These are phyloP conservation scores for Ascochyta koolunga DNA, from an alignment of 2,329 filamentous ascomycete species.

Conservation along the genomic window DNA sequence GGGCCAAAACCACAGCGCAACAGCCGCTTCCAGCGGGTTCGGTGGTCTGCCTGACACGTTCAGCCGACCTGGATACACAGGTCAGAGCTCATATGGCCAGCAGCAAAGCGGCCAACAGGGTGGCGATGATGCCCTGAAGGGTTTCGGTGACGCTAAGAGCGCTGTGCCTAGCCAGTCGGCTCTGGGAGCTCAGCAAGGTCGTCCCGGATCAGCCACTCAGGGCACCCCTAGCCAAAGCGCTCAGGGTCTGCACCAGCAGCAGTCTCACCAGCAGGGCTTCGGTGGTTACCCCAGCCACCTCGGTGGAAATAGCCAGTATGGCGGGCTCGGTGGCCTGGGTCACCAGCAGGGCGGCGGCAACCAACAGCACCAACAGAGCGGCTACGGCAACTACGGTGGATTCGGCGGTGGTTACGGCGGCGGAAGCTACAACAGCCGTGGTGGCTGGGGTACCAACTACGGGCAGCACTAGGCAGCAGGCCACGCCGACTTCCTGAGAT, in stretches of 20 bases:
- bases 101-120: conserved; percentile 59
- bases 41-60: conserved; percentile 65
- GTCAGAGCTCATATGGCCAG: conserved; percentile 54
- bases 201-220: conserved; percentile 68
- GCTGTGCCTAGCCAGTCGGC: conserved; percentile 65
- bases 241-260: conserved; percentile 61
- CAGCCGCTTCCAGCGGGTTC: conserved; percentile 57
- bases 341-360: conserved; percentile 55
- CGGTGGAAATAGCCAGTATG: conserved; percentile 57
- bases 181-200: conserved; percentile 64
- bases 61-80: conserved; percentile 63
- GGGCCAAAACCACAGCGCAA: conserved; percentile 59
- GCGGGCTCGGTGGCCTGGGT: conserved; percentile 60
- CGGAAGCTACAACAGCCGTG: conserved; percentile 51
- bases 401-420: conserved; percentile 49
- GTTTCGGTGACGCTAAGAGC: conserved; percentile 62
- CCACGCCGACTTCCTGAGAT: conserved; percentile 2
- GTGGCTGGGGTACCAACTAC: conserved; percentile 59
- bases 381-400: conserved; percentile 52
- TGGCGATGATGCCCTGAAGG: conserved; percentile 62
- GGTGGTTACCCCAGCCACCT: conserved; percentile 61
- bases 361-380: conserved; percentile 46
- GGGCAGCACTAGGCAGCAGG: conserved; percentile 41
- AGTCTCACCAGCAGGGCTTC: conserved; percentile 63
- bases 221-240: conserved; percentile 59